Base-by-base conservation (phyloP, 257 asterid genomes). In the Lycium barbarum region DNA sequence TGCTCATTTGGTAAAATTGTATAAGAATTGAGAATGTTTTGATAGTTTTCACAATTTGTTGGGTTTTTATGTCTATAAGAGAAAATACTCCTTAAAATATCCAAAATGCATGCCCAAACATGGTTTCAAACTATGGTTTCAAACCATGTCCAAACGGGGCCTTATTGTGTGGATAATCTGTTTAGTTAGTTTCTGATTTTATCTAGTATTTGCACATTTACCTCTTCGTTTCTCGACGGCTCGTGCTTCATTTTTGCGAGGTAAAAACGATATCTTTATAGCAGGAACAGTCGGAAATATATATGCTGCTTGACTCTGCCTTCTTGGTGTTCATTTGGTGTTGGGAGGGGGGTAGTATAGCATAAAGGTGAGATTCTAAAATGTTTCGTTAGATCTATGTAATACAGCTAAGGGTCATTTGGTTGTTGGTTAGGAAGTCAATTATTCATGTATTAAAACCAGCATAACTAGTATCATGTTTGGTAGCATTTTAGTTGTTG, bases 141-240 rank as follows among this genome's bases (percentile, higher is more conserved):
- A 26, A 26, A 26, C 33, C 33, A 26, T 26, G 33, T 26, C 33
- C 33, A 26, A 26, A 26, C 33, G 33, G 33, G 33, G 33, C 33
- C 33, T 26, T 26, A 26, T 26, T 45, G 17, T 74, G 14, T 22
- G 22, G 81, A 76, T 53, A 53, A 14, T 76, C 8, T 26, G 9
- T 76, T 74, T 76, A 76, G 26, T 76, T 51, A 13, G 82, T 13
- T 76, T 51, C 9, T 76, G 15, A 26, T 51, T 26, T 76, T 76
- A 14, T 33, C 65, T 76, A 26, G 47, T 1, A 51, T 76, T 76
- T 76, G 15, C 63, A 76, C 4, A 1, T 74, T 51, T 7, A 26
- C 63, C 13, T 53, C 63, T 51, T 26, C 26, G 63, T 76, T 76
- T 76, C 49, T 76, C 13, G 43, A 20, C 13, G 45, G 22, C 47